Percentiles rank a stretch among this genome's conserved stretches.
These are phyloP conservation scores for Eucalyptus regnans DNA, from an alignment of 345 rosid species.

Conservation along the genomic window DNA sequence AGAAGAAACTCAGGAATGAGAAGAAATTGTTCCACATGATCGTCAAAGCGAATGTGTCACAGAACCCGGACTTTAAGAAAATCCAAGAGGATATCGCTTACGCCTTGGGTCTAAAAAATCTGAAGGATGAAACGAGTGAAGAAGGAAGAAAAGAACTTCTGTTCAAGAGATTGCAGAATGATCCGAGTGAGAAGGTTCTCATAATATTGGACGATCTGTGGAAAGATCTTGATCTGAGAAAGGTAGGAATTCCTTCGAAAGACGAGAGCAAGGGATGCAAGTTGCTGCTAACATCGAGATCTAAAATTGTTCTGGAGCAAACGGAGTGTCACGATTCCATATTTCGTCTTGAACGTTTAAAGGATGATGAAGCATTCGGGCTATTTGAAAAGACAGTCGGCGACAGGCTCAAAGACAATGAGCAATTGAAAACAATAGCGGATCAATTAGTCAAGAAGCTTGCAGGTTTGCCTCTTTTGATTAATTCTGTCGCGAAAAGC, in stretches of 20 bases:
- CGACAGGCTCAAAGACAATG: rapidly evolving
- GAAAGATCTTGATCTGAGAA: rapidly evolving
- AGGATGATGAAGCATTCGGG: rapidly evolving
- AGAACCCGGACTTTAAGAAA: rapidly evolving
- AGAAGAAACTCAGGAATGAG: too few species aligned
- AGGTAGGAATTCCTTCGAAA: rapidly evolving
- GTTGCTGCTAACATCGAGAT: neutral
- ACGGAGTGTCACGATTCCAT: too few species aligned
- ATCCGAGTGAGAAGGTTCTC: too few species aligned
- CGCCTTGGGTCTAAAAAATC: rapidly evolving
- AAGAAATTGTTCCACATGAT: rapidly evolving
- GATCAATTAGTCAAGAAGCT: rapidly evolving
- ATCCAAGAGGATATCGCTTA: rapidly evolving
- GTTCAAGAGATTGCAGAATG: rapidly evolving
- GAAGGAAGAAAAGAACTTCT: rapidly evolving
- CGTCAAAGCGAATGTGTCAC: rapidly evolving
- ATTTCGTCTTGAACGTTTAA: rapidly evolving
- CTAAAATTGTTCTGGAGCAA: neutral
- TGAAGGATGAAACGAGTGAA: too few species aligned
- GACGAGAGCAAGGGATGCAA: rapidly evolving
- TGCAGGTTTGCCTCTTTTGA: too few species aligned
- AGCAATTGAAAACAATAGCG: too few species aligned
- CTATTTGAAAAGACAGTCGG: rapidly evolving
- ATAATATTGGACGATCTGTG: too few species aligned
- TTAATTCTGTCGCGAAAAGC: too few species aligned